phyloP scores from a whole-genome alignment of 2,329 filamentous ascomycete genomes.

The Pseudogymnoascus sp. region DNA sequence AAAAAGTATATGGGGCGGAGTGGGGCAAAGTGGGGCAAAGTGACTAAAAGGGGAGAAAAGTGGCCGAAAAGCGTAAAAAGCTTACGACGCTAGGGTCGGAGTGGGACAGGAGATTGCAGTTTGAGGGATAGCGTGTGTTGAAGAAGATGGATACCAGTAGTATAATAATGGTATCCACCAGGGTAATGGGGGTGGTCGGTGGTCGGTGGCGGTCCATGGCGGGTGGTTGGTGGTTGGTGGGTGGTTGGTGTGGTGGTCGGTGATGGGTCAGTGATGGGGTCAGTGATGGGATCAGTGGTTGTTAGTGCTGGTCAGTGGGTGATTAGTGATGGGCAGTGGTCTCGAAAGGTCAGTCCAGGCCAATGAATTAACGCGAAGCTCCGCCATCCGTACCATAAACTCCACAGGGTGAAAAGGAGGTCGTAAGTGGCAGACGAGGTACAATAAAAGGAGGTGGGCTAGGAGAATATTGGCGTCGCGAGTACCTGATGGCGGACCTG shows the following conservation, averaged over 20 bases:
- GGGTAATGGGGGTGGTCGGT: not conserved
- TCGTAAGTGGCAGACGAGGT: not conserved
- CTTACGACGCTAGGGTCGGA: not conserved
- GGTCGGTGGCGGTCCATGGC: too few species aligned
- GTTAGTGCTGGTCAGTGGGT: too few species aligned
- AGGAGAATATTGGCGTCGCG: not conserved
- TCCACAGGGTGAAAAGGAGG: not conserved
- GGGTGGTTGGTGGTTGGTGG: not conserved
- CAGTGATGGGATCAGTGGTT: too few species aligned
- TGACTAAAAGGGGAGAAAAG: slow-evolving; percentile 4
- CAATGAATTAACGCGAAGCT: slow-evolving; percentile 1
- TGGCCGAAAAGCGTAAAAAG: not conserved
- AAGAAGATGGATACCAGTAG: not conserved
- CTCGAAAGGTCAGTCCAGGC: not conserved
- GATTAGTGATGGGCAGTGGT: not conserved
- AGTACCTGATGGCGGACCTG: not conserved
- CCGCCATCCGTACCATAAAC: not conserved
- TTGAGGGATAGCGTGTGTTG: not conserved
- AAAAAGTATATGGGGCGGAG: not conserved
- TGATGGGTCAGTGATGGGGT: too few species aligned
- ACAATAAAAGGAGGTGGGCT: not conserved
- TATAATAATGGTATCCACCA: not conserved
- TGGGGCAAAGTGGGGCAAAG: not conserved
- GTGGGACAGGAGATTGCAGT: slow-evolving; percentile 1
- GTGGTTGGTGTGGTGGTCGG: too few species aligned